Conservation (phyloP, 2,329 filamentous ascomycete genomes). For the Elsinoe necatrix region DNA sequence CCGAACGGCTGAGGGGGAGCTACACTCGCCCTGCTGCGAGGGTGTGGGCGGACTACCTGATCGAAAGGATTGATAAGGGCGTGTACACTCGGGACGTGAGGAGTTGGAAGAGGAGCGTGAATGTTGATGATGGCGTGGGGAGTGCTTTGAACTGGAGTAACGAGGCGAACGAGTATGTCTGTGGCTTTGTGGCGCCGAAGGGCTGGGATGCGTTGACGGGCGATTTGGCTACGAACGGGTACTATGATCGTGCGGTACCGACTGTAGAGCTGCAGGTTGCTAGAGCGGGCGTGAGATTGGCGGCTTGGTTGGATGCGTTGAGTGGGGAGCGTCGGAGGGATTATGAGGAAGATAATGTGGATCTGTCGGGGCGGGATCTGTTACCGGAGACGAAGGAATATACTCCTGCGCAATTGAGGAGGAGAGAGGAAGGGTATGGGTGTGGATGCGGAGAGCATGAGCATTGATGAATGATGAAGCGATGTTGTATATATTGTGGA, state of each 20-base stretch:
- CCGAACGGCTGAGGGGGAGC: slow-evolving; percentile 35
- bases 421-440: slow-evolving; percentile 22
- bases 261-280: slow-evolving; percentile 38
- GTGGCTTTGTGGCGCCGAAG: slow-evolving; percentile 34
- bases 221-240: slow-evolving; percentile 28
- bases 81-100: slow-evolving; percentile 28
- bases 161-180: slow-evolving; percentile 37
- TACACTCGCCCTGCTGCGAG: slow-evolving; percentile 32
- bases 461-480: slow-evolving; percentile 25
- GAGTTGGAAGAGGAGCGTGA: slow-evolving; percentile 32
- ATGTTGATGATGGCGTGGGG: slow-evolving; percentile 29
- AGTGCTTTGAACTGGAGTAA: slow-evolving; percentile 36
- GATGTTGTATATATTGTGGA: background rate
- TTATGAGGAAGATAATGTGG: slow-evolving; percentile 12
- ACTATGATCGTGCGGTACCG: slow-evolving; percentile 30
- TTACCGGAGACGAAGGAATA: slow-evolving; percentile 19
- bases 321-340: slow-evolving; percentile 18
- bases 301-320: slow-evolving; percentile 31
- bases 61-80: slow-evolving; percentile 32
- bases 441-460: slow-evolving; percentile 17
- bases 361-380: slow-evolving; percentile 13
- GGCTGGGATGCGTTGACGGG: slow-evolving; percentile 31
- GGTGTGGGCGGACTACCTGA: slow-evolving; percentile 33
- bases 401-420: slow-evolving; percentile 22
- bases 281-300: slow-evolving; percentile 33